These are phyloP conservation scores for Penicillium coprophilum DNA, from an alignment of 495 filamentous ascomycete species.

Conservation along the genomic window DNA sequence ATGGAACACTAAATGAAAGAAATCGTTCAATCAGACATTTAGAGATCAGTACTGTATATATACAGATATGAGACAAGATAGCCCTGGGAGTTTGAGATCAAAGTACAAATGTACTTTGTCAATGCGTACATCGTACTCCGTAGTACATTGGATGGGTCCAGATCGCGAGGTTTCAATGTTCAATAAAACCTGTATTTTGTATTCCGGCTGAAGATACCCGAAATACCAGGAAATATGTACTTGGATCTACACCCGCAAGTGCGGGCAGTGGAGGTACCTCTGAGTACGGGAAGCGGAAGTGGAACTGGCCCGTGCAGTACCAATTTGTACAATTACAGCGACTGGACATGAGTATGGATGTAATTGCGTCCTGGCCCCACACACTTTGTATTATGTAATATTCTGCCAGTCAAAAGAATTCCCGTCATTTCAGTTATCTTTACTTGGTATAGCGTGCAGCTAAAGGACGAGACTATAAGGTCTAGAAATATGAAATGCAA, in stretches of 20 bases:
- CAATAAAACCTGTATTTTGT: neutral
- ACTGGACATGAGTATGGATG: too few species aligned
- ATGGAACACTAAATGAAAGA: too few species aligned
- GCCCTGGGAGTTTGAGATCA: neutral
- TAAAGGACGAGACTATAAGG: too few species aligned
- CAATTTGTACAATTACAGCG: neutral
- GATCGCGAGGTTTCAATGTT: neutral
- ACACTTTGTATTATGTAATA: too few species aligned
- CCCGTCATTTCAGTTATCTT: too few species aligned
- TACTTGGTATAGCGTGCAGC: too few species aligned
- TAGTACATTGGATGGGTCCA: neutral
- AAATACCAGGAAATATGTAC: slow-evolving; percentile 5
- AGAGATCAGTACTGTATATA: neutral
- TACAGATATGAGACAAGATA: neutral
- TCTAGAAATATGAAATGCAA: too few species aligned
- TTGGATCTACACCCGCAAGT: slow-evolving; percentile 15
- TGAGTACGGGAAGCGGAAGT: slow-evolving; percentile 13
- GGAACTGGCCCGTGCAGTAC: slow-evolving; percentile 5
- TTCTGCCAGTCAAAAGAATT: too few species aligned
- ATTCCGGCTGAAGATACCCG: neutral
- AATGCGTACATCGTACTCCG: neutral
- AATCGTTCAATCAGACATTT: neutral
- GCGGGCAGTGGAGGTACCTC: slow-evolving; percentile 14
- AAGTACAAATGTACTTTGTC: neutral
- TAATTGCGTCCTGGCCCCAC: too few species aligned